Evolutionary conservation across 768 basidiomycete genomes (phyloP), one percentile per base, ranked within the genome.

Genomic region (Cubamyces lactineus): DNA sequence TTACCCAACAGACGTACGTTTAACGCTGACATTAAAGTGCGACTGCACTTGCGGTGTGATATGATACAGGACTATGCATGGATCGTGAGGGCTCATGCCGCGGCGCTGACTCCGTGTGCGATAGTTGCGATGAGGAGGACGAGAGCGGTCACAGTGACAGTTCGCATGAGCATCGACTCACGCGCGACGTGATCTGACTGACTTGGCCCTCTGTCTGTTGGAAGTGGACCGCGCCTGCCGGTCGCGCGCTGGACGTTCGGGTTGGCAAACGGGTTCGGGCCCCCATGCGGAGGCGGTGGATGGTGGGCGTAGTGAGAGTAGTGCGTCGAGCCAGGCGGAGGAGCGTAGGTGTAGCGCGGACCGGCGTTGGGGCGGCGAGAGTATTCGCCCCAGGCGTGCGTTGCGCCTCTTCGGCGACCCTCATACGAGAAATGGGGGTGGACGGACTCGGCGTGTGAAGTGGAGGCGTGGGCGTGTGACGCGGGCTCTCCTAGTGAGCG

Each of bases 331-430:
- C 39, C 60, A 52, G 13, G 65, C 19, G 53, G 67, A 46, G 40
- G 70, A 11, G 54, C 48, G 19, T 21, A 49, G 24, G 49, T 53
- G 47, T 56, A 68, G 67, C 28, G 64, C 40, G 11, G 68, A 65
- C 38, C 54, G 40, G 41, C 60, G 63, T 52, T 63, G 45, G 48
- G 69, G 30, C 67, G 63, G 24, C 59, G 67, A 13, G 66, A 51
- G 61, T 68, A 65, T 53, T 75, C 74, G 46, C 46, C 46, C 76
- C 76, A 77, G 1, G 76, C 76, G 53, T 77, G 69, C 16, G 73
- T 76, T n/a, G 76, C 76, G 41, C 73, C 74, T 8, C 74, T 72
- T 8, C 69, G 64, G 6, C 72, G 72, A 7, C 69, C 57, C 21
- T 74, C 75, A 61, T 77, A 73, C 15, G 61, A 59, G 50, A 53